These are phyloP conservation scores for Ormosia emarginata DNA, from an alignment of 306 rosid species.

Conservation along the genomic window DNA sequence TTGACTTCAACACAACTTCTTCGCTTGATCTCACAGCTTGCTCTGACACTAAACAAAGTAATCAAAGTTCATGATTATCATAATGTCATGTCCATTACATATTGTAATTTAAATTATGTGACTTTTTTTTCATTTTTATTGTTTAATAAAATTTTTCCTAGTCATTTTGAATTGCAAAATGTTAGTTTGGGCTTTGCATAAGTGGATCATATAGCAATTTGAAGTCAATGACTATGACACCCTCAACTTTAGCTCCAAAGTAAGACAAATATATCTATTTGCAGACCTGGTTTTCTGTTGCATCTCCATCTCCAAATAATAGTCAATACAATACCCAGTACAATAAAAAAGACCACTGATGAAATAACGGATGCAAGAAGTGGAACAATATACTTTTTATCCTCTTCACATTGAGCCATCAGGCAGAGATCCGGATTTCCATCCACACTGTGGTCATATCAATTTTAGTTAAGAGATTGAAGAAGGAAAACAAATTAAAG, in stretches of 20 bases:
- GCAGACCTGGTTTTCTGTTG: conserved; percentile 18
- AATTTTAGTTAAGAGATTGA: background rate
- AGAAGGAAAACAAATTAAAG: background rate
- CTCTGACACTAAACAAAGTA: background rate
- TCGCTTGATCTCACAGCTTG: background rate
- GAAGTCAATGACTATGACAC: background rate
- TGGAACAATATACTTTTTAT: conserved; percentile 29
- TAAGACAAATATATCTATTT: background rate
- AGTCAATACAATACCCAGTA: background rate
- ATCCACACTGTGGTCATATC: conserved; percentile 30
- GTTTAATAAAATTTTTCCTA: background rate
- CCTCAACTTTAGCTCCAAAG: background rate
- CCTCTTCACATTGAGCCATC: conserved; percentile 25
- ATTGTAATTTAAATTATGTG: background rate
- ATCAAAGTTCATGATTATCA: background rate
- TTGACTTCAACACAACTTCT: conserved; percentile 27
- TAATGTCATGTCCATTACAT: background rate
- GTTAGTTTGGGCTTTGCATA: background rate
- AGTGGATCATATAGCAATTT: background rate
- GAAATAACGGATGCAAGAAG: conserved; percentile 38
- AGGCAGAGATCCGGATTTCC: conserved; percentile 40
- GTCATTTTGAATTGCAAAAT: background rate
- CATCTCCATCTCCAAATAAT: conserved; percentile 19
- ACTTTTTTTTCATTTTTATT: background rate
- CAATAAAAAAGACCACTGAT: background rate